Base-by-base conservation (phyloP, 768 basidiomycete species). In the Tylopilus felleus region DNA sequence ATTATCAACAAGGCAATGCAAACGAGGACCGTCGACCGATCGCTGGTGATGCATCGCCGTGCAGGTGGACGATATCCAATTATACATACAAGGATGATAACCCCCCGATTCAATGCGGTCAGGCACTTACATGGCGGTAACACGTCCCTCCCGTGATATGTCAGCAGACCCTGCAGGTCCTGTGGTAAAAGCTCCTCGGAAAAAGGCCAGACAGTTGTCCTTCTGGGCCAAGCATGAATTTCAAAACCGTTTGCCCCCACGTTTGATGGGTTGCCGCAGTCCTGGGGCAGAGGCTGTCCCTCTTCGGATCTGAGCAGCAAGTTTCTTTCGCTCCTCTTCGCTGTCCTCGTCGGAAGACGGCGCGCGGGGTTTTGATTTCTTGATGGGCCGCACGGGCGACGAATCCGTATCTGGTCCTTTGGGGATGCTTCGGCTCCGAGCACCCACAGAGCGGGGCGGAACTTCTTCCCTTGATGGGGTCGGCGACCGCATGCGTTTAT, bases 161-260 rank as follows among this genome's bases (percentile, higher is more conserved):
- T 56, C 58, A 39, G 23, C 49, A 41, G 56, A 66, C 55, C 58
- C 58, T 58, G 36, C 36, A 48, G 1, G 16, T 27, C 50, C 39
- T 49, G 49, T 41, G 35, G 35, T n/a, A n/a, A 36, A 27, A 22
- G 4, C 19, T 33, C 21, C 40, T n/a, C 31, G 23, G 41, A 16
- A 46, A 33, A 38, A 46, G 27, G 22, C 14, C 29, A 5, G 17
- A 12, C 35, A 5, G 1, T 39, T 23, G 28, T 39, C 45, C 33
- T 46, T 33, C 49, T 25, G 8, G 39, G 36, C 9, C 28, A 47
- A 22, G 44, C 14, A 43, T 10, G 25, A 49, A 44, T 56, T 77
- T 76, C 89, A 74, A 88, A 91, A 68, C 57, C 85, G 80, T 67
- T 82, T 87, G 28, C 84, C 86, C 33, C 85, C 85, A 59, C 88